Base-by-base conservation (phyloP, 306 rosid genomes). In the Prunus davidiana region DNA sequence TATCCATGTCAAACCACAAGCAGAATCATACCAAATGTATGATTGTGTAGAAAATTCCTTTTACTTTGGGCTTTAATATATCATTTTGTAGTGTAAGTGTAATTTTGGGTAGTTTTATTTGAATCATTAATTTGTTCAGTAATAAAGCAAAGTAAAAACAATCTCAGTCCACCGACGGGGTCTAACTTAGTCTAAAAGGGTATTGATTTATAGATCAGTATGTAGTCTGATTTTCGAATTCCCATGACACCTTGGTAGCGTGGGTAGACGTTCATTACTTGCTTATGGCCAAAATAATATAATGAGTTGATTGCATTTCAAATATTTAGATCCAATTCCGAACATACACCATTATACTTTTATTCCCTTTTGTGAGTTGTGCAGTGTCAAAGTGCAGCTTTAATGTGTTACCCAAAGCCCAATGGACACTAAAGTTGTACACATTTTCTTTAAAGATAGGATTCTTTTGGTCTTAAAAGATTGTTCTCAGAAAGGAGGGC, bases 401-500 rank as follows among this genome's bases (percentile, higher is more conserved):
- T 83, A 78, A 67, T 49, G 61, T 25, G 46, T 46, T 28, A 50
- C 70, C 58, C 30, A 80, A 79, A 73, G 75, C n/a, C 49, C 19
- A 30, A 56, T 32, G 47, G 14, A 75, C 61, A 78, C 83, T 76
- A 83, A 88, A 87, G 90, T 73, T 46, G 71, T 62, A 84, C 76
- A 66, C 75, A 78, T 79, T 82, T 5, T 66, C 73, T 74, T 77
- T 71, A 16, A 5, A 78, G 68, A 85, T 67, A 61, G 84, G 83
- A 77, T 80, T 82, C 80, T 87, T 38, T 77, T 70, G 83, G 84
- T 77, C 63, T 56, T 38, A 70, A 75, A 79, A 38, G 56, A 38
- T 67, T 78, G 90, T 80, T 80, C 89, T 84, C 79, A 78, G 82
- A 81, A 82, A 76, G 88, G 81, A 84, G 81, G 90, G 90, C 84